Conservation (phyloP, 1,284 basidiomycete species). For the Naganishia sp. region DNA sequence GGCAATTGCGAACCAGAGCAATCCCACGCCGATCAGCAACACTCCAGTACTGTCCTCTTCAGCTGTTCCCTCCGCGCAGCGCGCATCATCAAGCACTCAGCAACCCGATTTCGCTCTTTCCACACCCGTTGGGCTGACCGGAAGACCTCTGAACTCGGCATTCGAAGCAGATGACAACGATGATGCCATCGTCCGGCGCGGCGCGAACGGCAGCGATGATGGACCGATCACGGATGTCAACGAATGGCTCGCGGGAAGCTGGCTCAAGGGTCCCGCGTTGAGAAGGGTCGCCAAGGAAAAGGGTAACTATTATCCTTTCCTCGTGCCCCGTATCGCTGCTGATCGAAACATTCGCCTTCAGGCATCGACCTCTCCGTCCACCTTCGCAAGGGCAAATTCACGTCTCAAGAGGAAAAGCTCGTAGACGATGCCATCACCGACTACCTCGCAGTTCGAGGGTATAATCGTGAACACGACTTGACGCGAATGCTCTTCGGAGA, state of each 20-base stretch:
- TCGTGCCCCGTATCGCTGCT: neutral
- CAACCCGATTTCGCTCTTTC: neutral
- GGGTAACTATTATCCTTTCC: neutral
- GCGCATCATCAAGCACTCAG: neutral
- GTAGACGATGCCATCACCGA: conserved; percentile 23
- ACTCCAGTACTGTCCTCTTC: neutral
- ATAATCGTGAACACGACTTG: conserved; percentile 14
- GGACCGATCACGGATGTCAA: conserved; percentile 24
- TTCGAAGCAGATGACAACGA: neutral
- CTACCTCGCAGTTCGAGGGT: conserved; percentile 8
- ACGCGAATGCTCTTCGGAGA: conserved; percentile 18
- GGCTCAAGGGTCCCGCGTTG: conserved; percentile 20
- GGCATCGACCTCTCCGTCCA: conserved; percentile 19
- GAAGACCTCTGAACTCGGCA: neutral
- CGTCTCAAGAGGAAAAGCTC: conserved; percentile 23
- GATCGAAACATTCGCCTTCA: neutral
- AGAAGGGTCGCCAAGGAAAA: conserved; percentile 22
- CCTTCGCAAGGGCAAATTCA: conserved; percentile 25
- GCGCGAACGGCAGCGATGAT: conserved; percentile 11
- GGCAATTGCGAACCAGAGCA: neutral
- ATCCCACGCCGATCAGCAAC: neutral
- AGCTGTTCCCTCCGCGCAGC: neutral
- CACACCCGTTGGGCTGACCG: neutral
- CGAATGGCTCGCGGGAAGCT: conserved; percentile 24
- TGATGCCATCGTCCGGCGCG: conserved; percentile 9